Conservation (phyloP, 148 eudicot species). For the Persicaria maculosa region DNA sequence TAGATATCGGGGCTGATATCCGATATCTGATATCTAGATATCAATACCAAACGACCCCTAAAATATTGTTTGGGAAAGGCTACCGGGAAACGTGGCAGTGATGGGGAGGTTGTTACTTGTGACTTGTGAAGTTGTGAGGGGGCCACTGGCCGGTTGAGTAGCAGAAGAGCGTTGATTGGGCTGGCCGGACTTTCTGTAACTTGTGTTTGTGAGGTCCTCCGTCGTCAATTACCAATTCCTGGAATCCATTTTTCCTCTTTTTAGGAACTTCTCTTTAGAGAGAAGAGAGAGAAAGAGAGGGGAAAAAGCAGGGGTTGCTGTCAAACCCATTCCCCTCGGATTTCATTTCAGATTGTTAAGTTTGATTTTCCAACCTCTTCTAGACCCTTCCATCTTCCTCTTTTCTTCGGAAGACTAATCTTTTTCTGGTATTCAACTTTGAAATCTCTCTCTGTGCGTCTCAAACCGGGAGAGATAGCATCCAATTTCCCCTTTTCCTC, state of each 20-base stretch:
- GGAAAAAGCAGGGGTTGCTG: too few relatives aligned
- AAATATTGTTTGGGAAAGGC: neutral
- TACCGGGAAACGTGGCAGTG: neutral
- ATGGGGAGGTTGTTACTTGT: neutral
- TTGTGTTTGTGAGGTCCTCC: neutral
- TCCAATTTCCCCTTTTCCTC: too few relatives aligned
- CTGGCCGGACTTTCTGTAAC: neutral
- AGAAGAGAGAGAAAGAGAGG: too few relatives aligned
- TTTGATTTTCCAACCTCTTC: neutral
- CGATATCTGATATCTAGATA: too few relatives aligned
- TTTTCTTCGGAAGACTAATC: neutral
- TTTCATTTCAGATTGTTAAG: too few relatives aligned
- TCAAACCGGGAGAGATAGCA: neutral
- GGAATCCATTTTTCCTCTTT: neutral
- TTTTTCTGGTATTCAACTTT: neutral
- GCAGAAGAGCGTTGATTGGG: constrained; percentile 5
- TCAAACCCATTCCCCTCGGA: too few relatives aligned
- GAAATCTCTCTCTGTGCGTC: neutral
- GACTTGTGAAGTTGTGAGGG: too few relatives aligned
- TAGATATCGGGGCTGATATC: too few relatives aligned
- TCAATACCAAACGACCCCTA: too few relatives aligned
- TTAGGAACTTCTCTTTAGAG: neutral
- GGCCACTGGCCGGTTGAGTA: neutral
- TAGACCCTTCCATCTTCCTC: neutral
- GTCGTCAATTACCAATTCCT: neutral